Conservation (phyloP, 1,284 basidiomycete genomes). For the Coniferiporia weirii region DNA sequence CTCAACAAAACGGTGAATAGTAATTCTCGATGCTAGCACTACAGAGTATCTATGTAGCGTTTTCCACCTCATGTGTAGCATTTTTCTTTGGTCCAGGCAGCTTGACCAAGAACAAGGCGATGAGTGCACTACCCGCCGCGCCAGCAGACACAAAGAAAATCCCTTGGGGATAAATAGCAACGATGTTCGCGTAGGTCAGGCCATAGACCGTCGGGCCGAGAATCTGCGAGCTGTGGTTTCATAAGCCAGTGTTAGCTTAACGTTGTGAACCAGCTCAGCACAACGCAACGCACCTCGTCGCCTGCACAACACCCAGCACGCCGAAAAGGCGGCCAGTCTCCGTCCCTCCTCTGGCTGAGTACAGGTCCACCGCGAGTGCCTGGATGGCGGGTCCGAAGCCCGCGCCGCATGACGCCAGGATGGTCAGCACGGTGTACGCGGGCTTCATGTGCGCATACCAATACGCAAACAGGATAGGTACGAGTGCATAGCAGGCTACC, state of each 20-base stretch:
- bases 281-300: constrained; percentile 22
- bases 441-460: constrained; percentile 7
- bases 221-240: constrained; percentile 39
- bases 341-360: constrained; percentile 32
- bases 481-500: constrained; percentile 44
- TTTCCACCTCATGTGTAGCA: background rate
- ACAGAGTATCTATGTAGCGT: background rate
- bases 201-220: constrained; percentile 59
- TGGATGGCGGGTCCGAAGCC: constrained; percentile 64
- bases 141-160: constrained; percentile 46
- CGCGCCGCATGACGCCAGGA: constrained; percentile 45
- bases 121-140: background rate
- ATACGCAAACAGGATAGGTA: constrained; percentile 40
- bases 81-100: constrained; percentile 3
- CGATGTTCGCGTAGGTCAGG: constrained; percentile 53
- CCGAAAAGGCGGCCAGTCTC: constrained; percentile 68
- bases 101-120: constrained; percentile 9
- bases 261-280: background rate
- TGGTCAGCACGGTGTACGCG: constrained; percentile 43
- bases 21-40: too few relatives aligned
- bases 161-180: constrained; percentile 49
- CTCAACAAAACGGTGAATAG: too few relatives aligned
- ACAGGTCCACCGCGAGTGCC: constrained; percentile 61
- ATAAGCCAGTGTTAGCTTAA: background rate
- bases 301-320: constrained; percentile 61